Evolutionary conservation across 495 filamentous ascomycete species (phyloP), one percentile per base, ranked within the genome.

Genomic region (Opeltia flavorubescens): DNA sequence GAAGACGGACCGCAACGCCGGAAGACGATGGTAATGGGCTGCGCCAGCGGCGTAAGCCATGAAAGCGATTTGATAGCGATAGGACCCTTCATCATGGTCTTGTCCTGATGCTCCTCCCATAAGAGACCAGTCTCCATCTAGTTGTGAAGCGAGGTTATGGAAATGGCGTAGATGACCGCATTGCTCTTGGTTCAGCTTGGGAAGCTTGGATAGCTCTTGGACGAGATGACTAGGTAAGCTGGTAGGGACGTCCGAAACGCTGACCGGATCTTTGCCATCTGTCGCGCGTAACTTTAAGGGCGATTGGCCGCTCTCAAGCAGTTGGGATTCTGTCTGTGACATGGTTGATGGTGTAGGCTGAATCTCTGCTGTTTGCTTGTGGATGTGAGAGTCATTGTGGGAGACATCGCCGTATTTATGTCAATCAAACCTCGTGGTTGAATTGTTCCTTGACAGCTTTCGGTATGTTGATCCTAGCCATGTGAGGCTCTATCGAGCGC

Each of bases 111-210:
- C 53, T 5, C 56, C 29, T 5, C 64, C 64, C 62, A 66, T 66
- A 25, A 53, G 50, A 13, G 46, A 39, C 62, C 64, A 68, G 34
- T 66, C 54, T 1, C 64, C 64, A 15, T 55, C 52, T 4, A 50
- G 28, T 27, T 56, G 54, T 8, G 61, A 50, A 20, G 51, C 52
- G 1, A 68, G 56, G 33, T 68, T 68, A 47, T 68, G 52, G 47
- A 65, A 59, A 47, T 66, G 64, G 1, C 65, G 55, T 12, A 68
- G 30, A 43, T 68, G 65, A 13, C 65, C 64, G 1, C 51, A 53
- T 50, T 63, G 62, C 27, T 58, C 51, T 11, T 28, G 4, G 0
- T 50, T 41, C 7, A 76, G 60, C 54, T 72, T 67, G 36, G 55
- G 50, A 33, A 33, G 30, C 30, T 33, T 33, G 9, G 30, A 33